Percentiles rank a stretch among this genome's conserved stretches.
Evolutionary conservation across 768 basidiomycete species (phyloP).

Genomic region (Phylloporus sp.): DNA sequence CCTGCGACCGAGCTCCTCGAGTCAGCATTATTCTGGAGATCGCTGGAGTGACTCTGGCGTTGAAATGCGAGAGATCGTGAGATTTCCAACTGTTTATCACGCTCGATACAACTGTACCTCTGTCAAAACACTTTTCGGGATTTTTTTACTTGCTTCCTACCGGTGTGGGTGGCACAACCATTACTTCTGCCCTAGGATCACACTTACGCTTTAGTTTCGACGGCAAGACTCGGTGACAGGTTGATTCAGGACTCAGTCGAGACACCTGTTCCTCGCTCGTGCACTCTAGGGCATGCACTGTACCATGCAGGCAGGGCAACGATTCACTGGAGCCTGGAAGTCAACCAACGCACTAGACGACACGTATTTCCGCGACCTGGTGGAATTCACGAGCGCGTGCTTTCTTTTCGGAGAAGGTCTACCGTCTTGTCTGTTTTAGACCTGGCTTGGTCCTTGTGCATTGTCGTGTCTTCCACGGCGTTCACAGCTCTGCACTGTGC

Average conservation of each 20-base stretch:
- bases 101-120: slow-evolving; percentile 9
- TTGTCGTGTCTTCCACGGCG: slow-evolving; percentile 3
- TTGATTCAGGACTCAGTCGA: neutral
- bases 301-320: neutral
- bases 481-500: neutral
- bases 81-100: slow-evolving; percentile 12
- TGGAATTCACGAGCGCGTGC: slow-evolving; percentile 2
- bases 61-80: slow-evolving; percentile 14
- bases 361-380: slow-evolving; percentile 2
- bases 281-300: slow-evolving; percentile 3
- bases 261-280: neutral
- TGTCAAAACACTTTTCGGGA: slow-evolving; percentile 19
- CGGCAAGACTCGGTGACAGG: neutral
- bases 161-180: slow-evolving; percentile 9
- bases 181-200: neutral
- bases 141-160: slow-evolving; percentile 1
- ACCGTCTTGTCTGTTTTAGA: neutral
- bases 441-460: neutral
- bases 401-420: slow-evolving; percentile 2
- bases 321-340: neutral
- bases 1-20: neutral
- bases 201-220: neutral
- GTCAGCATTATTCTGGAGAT: neutral
- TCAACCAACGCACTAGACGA: neutral
- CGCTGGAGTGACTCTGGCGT: neutral